Evolutionary conservation across 169 alveolate genomes (phyloP), one percentile per base, ranked within the genome.

Genomic region (Cryptosporidium parvum): DNA sequence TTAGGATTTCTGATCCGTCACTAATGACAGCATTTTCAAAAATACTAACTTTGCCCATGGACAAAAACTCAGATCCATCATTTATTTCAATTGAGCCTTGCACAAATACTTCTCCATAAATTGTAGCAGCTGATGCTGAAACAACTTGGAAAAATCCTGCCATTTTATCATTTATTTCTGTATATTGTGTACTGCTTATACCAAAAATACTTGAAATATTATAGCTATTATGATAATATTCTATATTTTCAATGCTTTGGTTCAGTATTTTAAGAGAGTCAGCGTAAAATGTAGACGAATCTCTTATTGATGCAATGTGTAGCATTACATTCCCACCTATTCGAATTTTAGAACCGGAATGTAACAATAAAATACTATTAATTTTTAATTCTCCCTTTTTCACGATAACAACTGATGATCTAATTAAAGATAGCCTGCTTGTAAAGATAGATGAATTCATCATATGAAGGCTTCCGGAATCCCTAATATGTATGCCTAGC

Each of bases 381-480:
- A 80, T 37, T 14, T 14, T 29, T 39, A 67, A 21, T 26, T 70
- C 70, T 5, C 89, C 89, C 14, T 67, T 39, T 42, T 37, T 62
- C 31, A 80, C n/a, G 18, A 16, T 62, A 9, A 80, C 21, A 37
- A 33, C 62, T 2, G 89, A 80, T 18, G 89, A 80, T 29, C 89
- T 58, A 14, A 80, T 65, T 44, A 80, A 45, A 26, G 89, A 80
- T n/a, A 80, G 12, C 26, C 89, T 16, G 29, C 42, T 62, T 23
- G 89, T 65, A 45, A 26, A 39, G 4, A 80, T 31, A 12, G 89
- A 80, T 7, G 89, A 59, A 29, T 0, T 80, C 26, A 44, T 23
- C 89, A 80, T 80, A 62, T 80, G 39, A 59, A 80, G 80, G 48
- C 10, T 21, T 3, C 89, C 75, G 18, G 89, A 80, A 65, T 80